Evolutionary conservation across 148 eudicot genomes (phyloP).

Genomic region (Linanthus parryae): DNA sequence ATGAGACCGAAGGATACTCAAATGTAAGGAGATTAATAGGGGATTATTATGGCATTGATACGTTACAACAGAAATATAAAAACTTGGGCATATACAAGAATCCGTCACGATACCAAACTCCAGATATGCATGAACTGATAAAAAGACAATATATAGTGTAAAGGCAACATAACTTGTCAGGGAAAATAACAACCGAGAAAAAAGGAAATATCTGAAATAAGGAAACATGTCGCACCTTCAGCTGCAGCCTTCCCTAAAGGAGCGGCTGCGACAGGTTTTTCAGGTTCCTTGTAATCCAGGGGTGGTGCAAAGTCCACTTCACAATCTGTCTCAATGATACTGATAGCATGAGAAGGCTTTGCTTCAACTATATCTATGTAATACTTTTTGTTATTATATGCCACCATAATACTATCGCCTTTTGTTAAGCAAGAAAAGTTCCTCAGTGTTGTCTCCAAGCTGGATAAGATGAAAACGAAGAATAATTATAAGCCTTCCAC

Average conservation of each 20-base stretch:
- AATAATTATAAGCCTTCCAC: background rate
- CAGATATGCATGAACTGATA: too few species aligned
- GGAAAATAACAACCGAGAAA: background rate
- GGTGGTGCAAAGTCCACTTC: conserved; percentile 99
- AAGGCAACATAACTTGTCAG: too few species aligned
- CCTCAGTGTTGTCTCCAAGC: conserved; percentile 91
- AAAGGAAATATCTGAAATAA: background rate
- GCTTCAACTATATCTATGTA: conserved; percentile 86
- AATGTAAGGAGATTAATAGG: too few species aligned
- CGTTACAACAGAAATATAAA: too few species aligned
- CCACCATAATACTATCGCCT: conserved; percentile 92
- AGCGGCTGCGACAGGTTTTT: conserved; percentile 44
- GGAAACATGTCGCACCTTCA: conserved; percentile 38
- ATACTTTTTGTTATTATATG: conserved; percentile 85
- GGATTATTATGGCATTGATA: too few species aligned
- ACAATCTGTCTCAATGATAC: conserved; percentile 93
- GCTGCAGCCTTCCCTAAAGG: conserved; percentile 45
- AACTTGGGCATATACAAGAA: too few species aligned
- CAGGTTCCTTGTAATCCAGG: conserved; percentile 93
- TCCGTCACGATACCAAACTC: too few species aligned
- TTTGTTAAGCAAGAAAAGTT: conserved; percentile 93
- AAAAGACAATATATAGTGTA: too few species aligned
- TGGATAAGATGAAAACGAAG: conserved; percentile 27
- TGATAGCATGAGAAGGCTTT: conserved; percentile 72
- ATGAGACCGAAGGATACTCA: too few species aligned